A percentile compares a stretch with the other conserved stretches of the same genome.
These are phyloP conservation scores for Immersiporthe knoxdaviesiana DNA, from an alignment of 2,329 filamentous ascomycete species.

Conservation along the genomic window DNA sequence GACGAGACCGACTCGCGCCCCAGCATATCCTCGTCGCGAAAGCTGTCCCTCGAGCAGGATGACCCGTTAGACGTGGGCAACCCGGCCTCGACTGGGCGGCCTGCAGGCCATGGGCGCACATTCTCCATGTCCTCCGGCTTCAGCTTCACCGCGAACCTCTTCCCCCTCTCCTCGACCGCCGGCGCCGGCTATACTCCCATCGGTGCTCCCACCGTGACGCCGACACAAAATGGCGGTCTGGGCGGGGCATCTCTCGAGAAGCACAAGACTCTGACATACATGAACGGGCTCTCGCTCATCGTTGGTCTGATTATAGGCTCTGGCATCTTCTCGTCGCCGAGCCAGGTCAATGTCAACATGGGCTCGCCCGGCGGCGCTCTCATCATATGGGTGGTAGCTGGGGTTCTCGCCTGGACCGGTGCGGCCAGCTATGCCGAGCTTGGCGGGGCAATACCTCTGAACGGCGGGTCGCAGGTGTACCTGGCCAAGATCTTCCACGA, in stretches of 20 bases:
- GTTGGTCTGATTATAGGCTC: constrained; percentile 94
- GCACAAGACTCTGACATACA: constrained; percentile 91
- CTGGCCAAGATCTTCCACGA: constrained; percentile 96
- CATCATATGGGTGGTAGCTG: constrained; percentile 89
- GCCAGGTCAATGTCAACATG: constrained; percentile 87
- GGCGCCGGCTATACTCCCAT: constrained; percentile 79
- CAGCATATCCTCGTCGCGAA: constrained; percentile 90
- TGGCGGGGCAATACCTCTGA: constrained; percentile 92
- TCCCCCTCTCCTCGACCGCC: constrained; percentile 84
- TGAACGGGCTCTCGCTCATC: constrained; percentile 90
- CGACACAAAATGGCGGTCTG: constrained; percentile 57
- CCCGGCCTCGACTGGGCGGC: constrained; percentile 50
- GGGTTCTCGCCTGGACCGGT: constrained; percentile 94
- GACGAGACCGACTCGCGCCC: constrained; percentile 74
- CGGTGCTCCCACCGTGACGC: constrained; percentile 69
- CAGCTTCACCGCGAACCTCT: constrained; percentile 91
- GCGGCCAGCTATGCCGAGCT: constrained; percentile 94
- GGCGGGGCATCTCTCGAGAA: constrained; percentile 87
- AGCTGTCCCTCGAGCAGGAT: constrained; percentile 84
- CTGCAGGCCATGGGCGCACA: constrained; percentile 59
- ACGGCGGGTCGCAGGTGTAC: constrained; percentile 93
- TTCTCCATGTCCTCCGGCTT: constrained; percentile 94
- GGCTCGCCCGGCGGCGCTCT: constrained; percentile 89
- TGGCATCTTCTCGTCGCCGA: constrained; percentile 93
- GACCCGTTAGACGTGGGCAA: constrained; percentile 73